phyloP scores from a whole-genome alignment of 2,329 filamentous ascomycete genomes.

The Blastomyces emzantsi region DNA sequence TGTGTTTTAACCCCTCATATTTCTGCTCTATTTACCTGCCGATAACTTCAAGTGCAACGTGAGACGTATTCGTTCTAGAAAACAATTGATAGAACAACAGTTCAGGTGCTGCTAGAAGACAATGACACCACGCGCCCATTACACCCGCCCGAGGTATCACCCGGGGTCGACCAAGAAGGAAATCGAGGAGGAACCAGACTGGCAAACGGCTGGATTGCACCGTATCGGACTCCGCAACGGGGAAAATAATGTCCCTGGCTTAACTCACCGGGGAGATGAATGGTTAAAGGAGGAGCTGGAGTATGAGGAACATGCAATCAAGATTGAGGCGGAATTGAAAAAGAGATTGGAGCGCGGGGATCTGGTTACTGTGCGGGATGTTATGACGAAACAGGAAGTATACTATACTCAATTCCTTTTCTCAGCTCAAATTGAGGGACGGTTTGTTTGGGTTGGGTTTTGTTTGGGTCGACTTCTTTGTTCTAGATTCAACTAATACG shows the following conservation, averaged over 20 bases:
- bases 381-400: slow-evolving; percentile 23
- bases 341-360: slow-evolving; percentile 20
- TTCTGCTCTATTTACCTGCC: not conserved
- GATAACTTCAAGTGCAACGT: not conserved
- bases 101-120: not conserved
- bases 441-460: not conserved
- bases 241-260: slow-evolving; percentile 31
- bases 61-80: not conserved
- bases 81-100: not conserved
- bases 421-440: not conserved
- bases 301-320: slow-evolving; percentile 21
- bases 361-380: slow-evolving; percentile 22
- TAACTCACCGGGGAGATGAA: slow-evolving; percentile 29
- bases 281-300: slow-evolving; percentile 20
- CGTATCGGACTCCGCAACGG: slow-evolving; percentile 34
- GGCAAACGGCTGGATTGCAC: slow-evolving; percentile 32
- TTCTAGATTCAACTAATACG: not conserved
- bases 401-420: slow-evolving; percentile 4
- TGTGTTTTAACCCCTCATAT: not conserved
- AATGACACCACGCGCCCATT: not conserved
- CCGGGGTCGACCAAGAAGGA: slow-evolving; percentile 34
- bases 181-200: slow-evolving; percentile 38
- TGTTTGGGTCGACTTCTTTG: not conserved
- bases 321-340: slow-evolving; percentile 22
- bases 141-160: slow-evolving; percentile 20